Percentiles rank a stretch among this genome's conserved stretches.
Conservation (phyloP, 2,329 filamentous ascomycete species). For the Clarireedia paspali region DNA sequence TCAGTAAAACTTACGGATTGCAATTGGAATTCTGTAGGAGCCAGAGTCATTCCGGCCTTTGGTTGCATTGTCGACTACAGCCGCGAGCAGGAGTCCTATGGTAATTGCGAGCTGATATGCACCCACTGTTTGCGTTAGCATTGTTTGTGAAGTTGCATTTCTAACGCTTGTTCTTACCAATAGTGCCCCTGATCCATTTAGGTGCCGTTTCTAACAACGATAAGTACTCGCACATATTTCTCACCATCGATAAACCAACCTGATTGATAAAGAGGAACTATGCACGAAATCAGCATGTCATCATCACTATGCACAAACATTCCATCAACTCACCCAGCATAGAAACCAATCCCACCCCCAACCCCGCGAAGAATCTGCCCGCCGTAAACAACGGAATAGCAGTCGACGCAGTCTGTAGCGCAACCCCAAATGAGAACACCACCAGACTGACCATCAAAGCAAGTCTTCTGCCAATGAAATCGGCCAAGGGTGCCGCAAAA, state of each 20-base stretch:
- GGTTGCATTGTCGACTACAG: constrained; percentile 65
- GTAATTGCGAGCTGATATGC: constrained; percentile 80
- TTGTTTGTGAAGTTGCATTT: no score
- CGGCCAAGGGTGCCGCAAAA: constrained; percentile 33
- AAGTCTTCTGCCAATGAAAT: constrained; percentile 44
- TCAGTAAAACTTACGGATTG: constrained; percentile 38
- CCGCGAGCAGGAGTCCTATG: constrained; percentile 68
- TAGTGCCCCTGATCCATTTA: constrained; percentile 7
- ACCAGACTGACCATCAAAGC: constrained; percentile 54
- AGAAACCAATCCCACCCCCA: constrained; percentile 66
- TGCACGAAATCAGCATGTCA: not conserved
- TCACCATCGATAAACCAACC: not conserved
- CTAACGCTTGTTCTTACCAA: not conserved
- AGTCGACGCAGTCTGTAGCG: constrained; percentile 57
- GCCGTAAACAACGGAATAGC: constrained; percentile 59
- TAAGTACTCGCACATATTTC: not conserved
- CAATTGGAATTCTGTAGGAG: constrained; percentile 74
- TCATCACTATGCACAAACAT: not conserved
- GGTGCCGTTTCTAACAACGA: not conserved
- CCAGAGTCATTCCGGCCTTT: constrained; percentile 52
- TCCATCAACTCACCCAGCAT: constrained; percentile 42
- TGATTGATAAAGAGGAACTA: constrained; percentile 6
- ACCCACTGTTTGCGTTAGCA: not conserved
- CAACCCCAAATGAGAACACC: constrained; percentile 61
- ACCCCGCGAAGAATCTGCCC: constrained; percentile 66